Evolutionary conservation across 2,329 filamentous ascomycete species (phyloP), one percentile per base, ranked within the genome.

Genomic region (Malbranchea zuffiana): DNA sequence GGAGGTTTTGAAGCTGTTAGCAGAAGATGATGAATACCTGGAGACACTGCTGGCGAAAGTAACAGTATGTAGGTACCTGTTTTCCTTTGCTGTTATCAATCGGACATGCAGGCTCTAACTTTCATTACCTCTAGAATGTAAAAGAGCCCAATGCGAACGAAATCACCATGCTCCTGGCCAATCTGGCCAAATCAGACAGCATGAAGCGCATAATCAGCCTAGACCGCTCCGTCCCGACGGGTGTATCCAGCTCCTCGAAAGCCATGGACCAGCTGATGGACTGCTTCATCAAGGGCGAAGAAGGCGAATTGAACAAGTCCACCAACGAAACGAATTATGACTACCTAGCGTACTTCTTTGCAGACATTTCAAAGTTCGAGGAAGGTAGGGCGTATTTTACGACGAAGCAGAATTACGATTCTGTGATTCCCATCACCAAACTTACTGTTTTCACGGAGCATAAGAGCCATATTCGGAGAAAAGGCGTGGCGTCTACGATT

Each of bases 391-490:
- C 74, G 34, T 84, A 90, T 63, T 82, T 94, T 47, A 69, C 84
- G 4, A 72, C 69, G 10, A 68, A 74, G 37, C 82, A 92, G 55
- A 63, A 73, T 1, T 88, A 92, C 57, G 86, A 94, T 55, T 68
- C 66, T 1, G 75, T 94, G 10, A 76, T 95, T n/a, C 90, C 90
- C 2, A 68, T 96, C 32, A 84, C 82, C 32, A 96, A 96, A 66
- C 69, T 98, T 44, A 82, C 81, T 42, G 88, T 96, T 41, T 96
- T 96, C 59, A 96, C 90, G 1, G 85, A 93, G 59, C 85, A 95
- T 63, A 69, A 74, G 49, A 92, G 83, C 2, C 72, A 80, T 18
- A 77, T 95, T 40, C 75, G 90, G 38, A 72, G 90, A 37, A 84
- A 85, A 51, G 90, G 90, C n/a, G 87, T 95, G n/a, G 88, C 88